Conservation (phyloP, 1,284 basidiomycete genomes). For the Malassezia yamatoensis region DNA sequence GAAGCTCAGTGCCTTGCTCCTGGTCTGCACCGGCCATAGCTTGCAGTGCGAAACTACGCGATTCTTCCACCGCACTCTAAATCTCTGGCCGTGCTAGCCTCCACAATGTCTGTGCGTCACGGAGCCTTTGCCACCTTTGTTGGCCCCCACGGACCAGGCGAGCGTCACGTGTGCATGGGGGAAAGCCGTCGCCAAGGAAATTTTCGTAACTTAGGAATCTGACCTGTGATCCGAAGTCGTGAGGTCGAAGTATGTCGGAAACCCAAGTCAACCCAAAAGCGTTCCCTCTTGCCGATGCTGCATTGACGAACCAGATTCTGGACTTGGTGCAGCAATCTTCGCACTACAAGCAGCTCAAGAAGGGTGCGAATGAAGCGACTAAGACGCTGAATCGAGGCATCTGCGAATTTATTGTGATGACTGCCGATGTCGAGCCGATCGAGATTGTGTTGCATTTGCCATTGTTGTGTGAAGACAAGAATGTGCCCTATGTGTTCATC, state of each 20-base stretch:
- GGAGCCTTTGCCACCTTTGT: too few species aligned
- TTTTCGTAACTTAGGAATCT: neutral
- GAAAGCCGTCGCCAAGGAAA: neutral
- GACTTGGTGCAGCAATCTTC: conserved; percentile 50
- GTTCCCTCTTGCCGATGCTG: conserved; percentile 80
- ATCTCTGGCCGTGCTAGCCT: too few species aligned
- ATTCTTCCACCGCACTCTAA: too few species aligned
- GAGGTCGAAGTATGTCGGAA: conserved; percentile 29
- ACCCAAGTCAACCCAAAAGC: conserved; percentile 60
- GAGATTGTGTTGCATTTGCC: conserved; percentile 96
- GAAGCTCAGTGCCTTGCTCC: neutral
- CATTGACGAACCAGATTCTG: conserved; percentile 83
- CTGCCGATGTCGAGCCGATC: conserved; percentile 79
- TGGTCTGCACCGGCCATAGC: neutral
- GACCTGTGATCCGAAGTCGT: conserved; percentile 22
- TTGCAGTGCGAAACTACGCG: too few species aligned
- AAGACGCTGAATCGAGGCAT: conserved; percentile 99
- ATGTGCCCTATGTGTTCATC: conserved; percentile 91
- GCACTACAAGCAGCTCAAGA: conserved; percentile 94
- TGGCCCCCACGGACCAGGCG: too few species aligned
- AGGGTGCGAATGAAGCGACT: conserved; percentile 88
- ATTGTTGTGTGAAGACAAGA: conserved; percentile 96
- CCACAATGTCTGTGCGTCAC: too few species aligned
- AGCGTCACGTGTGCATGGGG: too few species aligned
- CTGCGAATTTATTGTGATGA: conserved; percentile 94